Evolutionary conservation across 2,329 filamentous ascomycete species (phyloP).

Genomic region (Fusarium vanettenii): DNA sequence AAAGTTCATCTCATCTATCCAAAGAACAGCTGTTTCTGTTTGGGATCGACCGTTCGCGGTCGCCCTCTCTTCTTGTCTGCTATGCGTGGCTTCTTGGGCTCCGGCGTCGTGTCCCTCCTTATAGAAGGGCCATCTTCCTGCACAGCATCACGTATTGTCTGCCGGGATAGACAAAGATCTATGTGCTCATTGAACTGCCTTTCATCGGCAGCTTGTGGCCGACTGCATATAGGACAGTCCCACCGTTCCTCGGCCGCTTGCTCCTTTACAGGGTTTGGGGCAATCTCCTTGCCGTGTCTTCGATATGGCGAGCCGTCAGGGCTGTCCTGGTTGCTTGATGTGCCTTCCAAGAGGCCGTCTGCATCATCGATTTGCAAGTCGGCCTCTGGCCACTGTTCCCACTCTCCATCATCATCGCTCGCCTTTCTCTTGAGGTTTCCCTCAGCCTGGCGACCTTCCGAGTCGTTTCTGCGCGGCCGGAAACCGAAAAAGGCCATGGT

Average conservation of each 20-base stretch:
- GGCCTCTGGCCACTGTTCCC: slow-evolving; percentile 77
- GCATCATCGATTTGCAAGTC: slow-evolving; percentile 57
- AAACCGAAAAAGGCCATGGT: slow-evolving; percentile 84
- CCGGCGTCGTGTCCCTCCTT: slow-evolving; percentile 48
- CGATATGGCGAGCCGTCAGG: slow-evolving; percentile 18
- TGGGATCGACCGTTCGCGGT: slow-evolving; percentile 52
- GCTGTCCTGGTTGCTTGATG: slow-evolving; percentile 17
- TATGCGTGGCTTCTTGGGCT: slow-evolving; percentile 51
- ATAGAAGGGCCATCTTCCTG: slow-evolving; percentile 59
- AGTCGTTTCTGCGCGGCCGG: slow-evolving; percentile 48
- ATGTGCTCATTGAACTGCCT: slow-evolving; percentile 89
- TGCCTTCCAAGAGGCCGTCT: slow-evolving; percentile 21
- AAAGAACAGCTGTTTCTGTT: slow-evolving; percentile 66
- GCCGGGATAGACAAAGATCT: slow-evolving; percentile 87
- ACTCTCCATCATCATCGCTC: slow-evolving; percentile 52
- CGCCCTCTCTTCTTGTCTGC: slow-evolving; percentile 55
- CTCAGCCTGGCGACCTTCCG: slow-evolving; percentile 23
- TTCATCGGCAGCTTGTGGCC: slow-evolving; percentile 81
- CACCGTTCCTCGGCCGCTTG: slow-evolving; percentile 65
- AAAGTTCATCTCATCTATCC: slow-evolving; percentile 45
- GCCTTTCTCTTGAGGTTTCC: slow-evolving; percentile 51
- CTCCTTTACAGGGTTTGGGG: slow-evolving; percentile 56
- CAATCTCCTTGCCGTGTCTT: slow-evolving; percentile 63
- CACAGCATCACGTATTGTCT: slow-evolving; percentile 86
- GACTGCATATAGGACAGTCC: slow-evolving; percentile 89